Base-by-base conservation (phyloP, 768 basidiomycete genomes). In the Trametes cinnabarina region DNA sequence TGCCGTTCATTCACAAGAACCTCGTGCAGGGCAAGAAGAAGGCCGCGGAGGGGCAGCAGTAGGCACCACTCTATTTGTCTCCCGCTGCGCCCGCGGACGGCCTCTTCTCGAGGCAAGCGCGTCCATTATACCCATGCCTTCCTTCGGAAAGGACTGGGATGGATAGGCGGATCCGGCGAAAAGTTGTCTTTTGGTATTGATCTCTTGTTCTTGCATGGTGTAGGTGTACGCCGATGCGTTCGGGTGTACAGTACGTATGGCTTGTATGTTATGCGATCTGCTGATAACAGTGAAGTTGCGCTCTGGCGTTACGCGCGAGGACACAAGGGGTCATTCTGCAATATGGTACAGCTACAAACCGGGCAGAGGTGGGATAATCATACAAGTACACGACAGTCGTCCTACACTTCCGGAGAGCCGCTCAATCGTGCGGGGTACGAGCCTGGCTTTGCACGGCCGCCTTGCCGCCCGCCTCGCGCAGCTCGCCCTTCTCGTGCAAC, bases 1-100 rank as follows among this genome's bases (percentile, higher is more conserved):
- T 92, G 59, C 91, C 91, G 19, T 93, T 92, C 76, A 92, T 93
- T 63, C 91, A 93, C 80, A 91, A 91, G 81, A 84, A 80, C 61
- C 78, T 93, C 58, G 91, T 88, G 3, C 66, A 65, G 1, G 73
- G 75, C 23, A 77, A 70, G 42, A 23, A 75, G 43, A 71, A 73
- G 47, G 46, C 26, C 19, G 53, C 37, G 14, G 37, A 39, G 37
- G 37, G 9, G 14, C 37, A 39, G n/a, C 37, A 39, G n/a, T 39
- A 39, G 37, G 15, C 37, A 15, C 9, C 30, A 12, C n/a, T n/a
- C n/a, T n/a, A n/a, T n/a, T n/a, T 32, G 7, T 32, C 30, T 32
- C 30, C 7, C 12, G 30, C 37, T 39, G 9, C 37, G 9, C n/a
- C n/a, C n/a, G n/a, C n/a, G n/a, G n/a, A n/a, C n/a, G n/a, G n/a